Evolutionary conservation across 2,329 filamentous ascomycete species (phyloP).

Genomic region (Exophiala oligosperma): DNA sequence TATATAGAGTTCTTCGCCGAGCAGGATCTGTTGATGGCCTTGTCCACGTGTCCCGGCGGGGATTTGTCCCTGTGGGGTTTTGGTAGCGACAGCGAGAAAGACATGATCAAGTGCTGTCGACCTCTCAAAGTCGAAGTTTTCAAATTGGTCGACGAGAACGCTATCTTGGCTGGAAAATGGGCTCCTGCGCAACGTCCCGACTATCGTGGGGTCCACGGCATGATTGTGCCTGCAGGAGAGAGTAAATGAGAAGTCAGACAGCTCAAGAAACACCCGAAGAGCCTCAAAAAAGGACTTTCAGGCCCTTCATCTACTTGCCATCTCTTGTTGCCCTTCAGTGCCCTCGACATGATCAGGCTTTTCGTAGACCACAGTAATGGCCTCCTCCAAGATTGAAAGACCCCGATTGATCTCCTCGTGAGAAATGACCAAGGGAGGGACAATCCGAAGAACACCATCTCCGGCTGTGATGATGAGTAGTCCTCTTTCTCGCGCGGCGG

Average conservation of each 20-base stretch:
- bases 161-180: constrained; percentile 60
- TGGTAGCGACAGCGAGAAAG: constrained; percentile 56
- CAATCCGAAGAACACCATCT: constrained; percentile 87
- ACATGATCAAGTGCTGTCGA: constrained; percentile 71
- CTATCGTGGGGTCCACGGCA: constrained; percentile 68
- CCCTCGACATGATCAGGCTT: constrained; percentile 39
- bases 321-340: constrained; percentile 48
- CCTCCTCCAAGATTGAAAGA: constrained; percentile 71
- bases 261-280: no score
- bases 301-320: constrained; percentile 30
- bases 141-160: constrained; percentile 53
- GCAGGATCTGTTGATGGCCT: constrained; percentile 67
- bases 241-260: constrained; percentile 10
- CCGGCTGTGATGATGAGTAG: constrained; percentile 90
- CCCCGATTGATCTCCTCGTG: constrained; percentile 78
- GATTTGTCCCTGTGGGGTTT: constrained; percentile 83
- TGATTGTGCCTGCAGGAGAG: constrained; percentile 50
- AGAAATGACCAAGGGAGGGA: constrained; percentile 80
- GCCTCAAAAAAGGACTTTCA: not conserved
- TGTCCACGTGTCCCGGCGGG: constrained; percentile 72
- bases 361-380: constrained; percentile 57
- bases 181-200: constrained; percentile 57
- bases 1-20: constrained; percentile 79
- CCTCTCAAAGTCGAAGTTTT: constrained; percentile 75
- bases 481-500: constrained; percentile 82